A percentile compares a stretch with the other conserved stretches of the same genome.
These are phyloP conservation scores for Penicillium daleae DNA, from an alignment of 495 filamentous ascomycete genomes.

Conservation along the genomic window DNA sequence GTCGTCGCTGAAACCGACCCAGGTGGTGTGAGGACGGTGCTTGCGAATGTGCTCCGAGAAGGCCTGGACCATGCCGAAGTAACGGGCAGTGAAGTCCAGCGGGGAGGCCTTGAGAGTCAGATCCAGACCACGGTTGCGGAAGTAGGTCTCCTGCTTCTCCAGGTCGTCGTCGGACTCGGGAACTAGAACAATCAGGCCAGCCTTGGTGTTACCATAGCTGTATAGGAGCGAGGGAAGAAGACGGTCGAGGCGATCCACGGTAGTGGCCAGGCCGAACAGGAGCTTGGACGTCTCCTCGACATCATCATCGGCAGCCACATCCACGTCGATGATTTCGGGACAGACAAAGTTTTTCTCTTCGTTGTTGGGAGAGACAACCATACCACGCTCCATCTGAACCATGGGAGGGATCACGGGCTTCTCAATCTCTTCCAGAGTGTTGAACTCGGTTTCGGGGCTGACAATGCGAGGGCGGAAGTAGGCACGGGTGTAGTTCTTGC, in stretches of 20 bases:
- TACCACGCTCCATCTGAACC: conserved; percentile 51
- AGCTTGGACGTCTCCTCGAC: conserved; percentile 55
- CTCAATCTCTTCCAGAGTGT: conserved; percentile 46
- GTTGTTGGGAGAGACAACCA: conserved; percentile 48
- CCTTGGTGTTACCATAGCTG: conserved; percentile 55
- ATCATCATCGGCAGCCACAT: conserved; percentile 46
- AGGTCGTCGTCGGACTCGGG: conserved; percentile 51
- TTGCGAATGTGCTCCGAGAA: conserved; percentile 55
- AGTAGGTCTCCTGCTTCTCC: conserved; percentile 49
- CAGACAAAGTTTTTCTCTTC: conserved; percentile 44
- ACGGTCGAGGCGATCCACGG: conserved; percentile 52
- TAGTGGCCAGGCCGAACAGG: conserved; percentile 56
- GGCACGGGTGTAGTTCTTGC: conserved; percentile 55
- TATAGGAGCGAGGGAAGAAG: conserved; percentile 52
- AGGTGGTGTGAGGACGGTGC: conserved; percentile 57
- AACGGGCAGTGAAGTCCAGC: conserved; percentile 61
- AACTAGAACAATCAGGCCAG: conserved; percentile 52
- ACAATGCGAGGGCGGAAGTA: conserved; percentile 50
- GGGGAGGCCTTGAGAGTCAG: conserved; percentile 58
- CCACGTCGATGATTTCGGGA: conserved; percentile 50
- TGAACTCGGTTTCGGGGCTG: conserved; percentile 45
- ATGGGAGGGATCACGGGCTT: conserved; percentile 49
- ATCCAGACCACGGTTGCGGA: conserved; percentile 54
- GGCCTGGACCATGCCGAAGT: conserved; percentile 64
- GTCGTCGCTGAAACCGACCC: conserved; percentile 70